A percentile compares a stretch with the other conserved stretches of the same genome.
Evolutionary conservation across 768 basidiomycete species (phyloP).

Genomic region (Lentinus brumalis): DNA sequence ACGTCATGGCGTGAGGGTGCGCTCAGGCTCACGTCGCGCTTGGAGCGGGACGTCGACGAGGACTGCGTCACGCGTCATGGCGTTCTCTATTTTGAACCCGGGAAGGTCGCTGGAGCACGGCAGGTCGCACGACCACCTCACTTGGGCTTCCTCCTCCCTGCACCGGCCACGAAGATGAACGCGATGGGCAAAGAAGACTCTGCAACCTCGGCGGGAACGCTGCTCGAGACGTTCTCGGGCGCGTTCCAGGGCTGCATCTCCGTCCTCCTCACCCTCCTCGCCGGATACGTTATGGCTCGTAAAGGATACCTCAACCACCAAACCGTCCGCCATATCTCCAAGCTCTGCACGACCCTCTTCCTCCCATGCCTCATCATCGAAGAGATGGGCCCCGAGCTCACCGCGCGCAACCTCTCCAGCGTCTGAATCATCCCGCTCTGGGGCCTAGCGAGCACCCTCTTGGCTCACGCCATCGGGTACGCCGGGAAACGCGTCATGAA

Average conservation of each 20-base stretch:
- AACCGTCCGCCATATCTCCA: conserved; percentile 28
- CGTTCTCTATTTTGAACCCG: no score
- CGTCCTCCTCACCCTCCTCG: conserved; percentile 32
- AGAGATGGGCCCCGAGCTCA: conserved; percentile 33
- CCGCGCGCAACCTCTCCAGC: conserved; percentile 18
- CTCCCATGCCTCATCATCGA: conserved; percentile 34
- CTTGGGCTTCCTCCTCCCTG: no score
- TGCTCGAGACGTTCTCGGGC: conserved; percentile 26
- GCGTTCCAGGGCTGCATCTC: conserved; percentile 32
- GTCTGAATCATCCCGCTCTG: conserved; percentile 33
- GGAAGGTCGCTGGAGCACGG: no score
- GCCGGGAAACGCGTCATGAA: conserved; percentile 21
- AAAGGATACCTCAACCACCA: conserved; percentile 22
- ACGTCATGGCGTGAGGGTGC: no score
- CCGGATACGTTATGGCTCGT: conserved; percentile 28
- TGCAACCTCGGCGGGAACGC: conserved; percentile 3
- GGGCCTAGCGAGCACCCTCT: conserved; percentile 28
- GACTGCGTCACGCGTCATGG: no score
- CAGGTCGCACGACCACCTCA: no score
- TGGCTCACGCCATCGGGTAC: conserved; percentile 32
- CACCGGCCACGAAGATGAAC: not conserved
- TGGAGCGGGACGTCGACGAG: no score
- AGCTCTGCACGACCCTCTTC: conserved; percentile 30
- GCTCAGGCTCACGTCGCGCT: no score
- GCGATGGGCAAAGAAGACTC: conserved; percentile 9